A percentile compares a stretch with the other conserved stretches of the same genome.
Evolutionary conservation across 192 early-diverging fungal species (phyloP).

Genomic region (Fimicolochytrium jonesii): DNA sequence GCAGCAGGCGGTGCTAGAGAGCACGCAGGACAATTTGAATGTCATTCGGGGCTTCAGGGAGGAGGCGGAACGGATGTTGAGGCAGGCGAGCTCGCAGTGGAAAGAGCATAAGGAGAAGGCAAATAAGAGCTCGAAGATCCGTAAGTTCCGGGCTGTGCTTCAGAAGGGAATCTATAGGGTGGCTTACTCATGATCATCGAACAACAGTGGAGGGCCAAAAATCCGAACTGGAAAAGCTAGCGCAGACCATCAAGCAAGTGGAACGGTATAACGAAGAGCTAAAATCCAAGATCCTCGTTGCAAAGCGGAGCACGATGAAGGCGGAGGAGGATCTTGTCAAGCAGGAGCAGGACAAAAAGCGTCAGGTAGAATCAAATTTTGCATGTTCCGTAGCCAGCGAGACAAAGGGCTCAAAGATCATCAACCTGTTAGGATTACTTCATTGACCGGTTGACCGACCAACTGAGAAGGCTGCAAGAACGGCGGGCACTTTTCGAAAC

Average conservation of each 20-base stretch:
- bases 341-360: conserved; percentile 59
- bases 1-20: conserved; percentile 48
- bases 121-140: conserved; percentile 32
- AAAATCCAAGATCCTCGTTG: conserved; percentile 46
- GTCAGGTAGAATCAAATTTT: conserved; percentile 43
- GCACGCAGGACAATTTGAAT: conserved; percentile 42
- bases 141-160: conserved; percentile 29
- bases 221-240: conserved; percentile 53
- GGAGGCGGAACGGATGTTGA: conserved; percentile 47
- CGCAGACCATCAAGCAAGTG: conserved; percentile 56
- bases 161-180: too few species aligned
- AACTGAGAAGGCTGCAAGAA: conserved; percentile 51
- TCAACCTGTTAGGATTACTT: conserved; percentile 50
- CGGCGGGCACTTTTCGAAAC: conserved; percentile 49
- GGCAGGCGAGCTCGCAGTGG: conserved; percentile 33
- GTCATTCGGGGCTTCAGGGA: conserved; percentile 44
- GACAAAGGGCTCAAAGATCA: neutral
- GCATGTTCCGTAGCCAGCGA: neutral
- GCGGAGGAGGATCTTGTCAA: conserved; percentile 57
- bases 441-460: conserved; percentile 55
- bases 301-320: conserved; percentile 58
- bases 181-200: too few species aligned
- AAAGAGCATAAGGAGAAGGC: conserved; percentile 47
- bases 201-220: conserved; percentile 51
- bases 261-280: conserved; percentile 61